Evolutionary conservation across 2,329 filamentous ascomycete genomes (phyloP), one percentile per base, ranked within the genome.

Genomic region (Claviceps capensis): DNA sequence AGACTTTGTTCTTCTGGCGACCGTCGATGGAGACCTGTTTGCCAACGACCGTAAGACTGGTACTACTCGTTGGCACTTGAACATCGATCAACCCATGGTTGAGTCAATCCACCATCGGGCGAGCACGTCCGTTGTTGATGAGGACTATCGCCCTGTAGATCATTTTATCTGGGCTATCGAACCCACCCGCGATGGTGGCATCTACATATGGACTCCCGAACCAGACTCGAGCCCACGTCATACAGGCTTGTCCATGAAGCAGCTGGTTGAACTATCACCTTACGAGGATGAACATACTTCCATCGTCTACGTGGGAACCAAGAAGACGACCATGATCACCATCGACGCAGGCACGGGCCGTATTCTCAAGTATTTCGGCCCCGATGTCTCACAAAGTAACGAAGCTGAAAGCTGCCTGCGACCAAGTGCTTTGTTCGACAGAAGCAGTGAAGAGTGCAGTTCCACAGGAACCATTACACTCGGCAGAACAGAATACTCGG

Each of bases 1-100:
- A 87, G 90, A 97, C 77, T 95, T 96, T 81, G 87, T 97, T 74
- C 88, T 98, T 77, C 78, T 98, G 86, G 91, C 93, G 87, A 97
- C 93, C 80, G 87, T 97, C 81, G 90, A 97, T 77, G 93, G 93
- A 77, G 87, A 88, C 67, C 81, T 97, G 63, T 87, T 95, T 73
- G 90, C 91, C 67, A 83, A 83, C 69, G 88, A 96, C 73, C 82
- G 93, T 63, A 86, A 84, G 66, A 93, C 86, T 50, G 93, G 93
- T 61, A 78, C 83, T 57, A 78, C 85, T 60, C 85, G 83, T 65
- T 97, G 93, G 93, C 84, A 86, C 63, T 77, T 95, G 55, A 82
- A 88, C 67, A 81, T 86, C 55, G 86, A 88, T 60, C 82, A 85
- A 61, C 88, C 91, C 59, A 90, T 95, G 81, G 84, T 97, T 56